Conservation (phyloP, 2,329 filamentous ascomycete species). For the Cadophora malorum region DNA sequence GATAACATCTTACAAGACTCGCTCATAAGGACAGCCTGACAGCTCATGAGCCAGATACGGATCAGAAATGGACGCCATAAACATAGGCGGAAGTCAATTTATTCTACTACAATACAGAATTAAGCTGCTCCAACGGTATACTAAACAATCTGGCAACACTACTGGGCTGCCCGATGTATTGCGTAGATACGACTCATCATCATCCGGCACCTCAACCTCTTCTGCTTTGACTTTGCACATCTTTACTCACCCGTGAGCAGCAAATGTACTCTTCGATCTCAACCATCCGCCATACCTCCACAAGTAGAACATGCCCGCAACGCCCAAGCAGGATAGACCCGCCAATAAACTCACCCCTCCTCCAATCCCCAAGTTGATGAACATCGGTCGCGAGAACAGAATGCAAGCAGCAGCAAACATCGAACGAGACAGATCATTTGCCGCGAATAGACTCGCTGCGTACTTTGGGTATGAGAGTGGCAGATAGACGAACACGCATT, state of each 20-base stretch:
- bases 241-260: slow-evolving; percentile 7
- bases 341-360: slow-evolving; percentile 62
- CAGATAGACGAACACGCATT: slow-evolving; percentile 63
- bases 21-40: too few species aligned
- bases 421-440: slow-evolving; percentile 63
- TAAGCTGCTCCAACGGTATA: too few species aligned
- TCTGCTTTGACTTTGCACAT: too few species aligned
- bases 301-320: slow-evolving; percentile 30
- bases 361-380: slow-evolving; percentile 63
- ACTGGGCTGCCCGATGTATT: too few species aligned
- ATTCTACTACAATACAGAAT: too few species aligned
- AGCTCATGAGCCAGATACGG: too few species aligned
- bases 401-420: slow-evolving; percentile 65
- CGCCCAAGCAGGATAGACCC: slow-evolving; percentile 26
- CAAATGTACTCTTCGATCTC: slow-evolving; percentile 26
- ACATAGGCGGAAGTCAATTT: too few species aligned
- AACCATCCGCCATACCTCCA: slow-evolving; percentile 27
- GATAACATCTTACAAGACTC: too few species aligned
- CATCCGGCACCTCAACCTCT: too few species aligned
- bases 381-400: slow-evolving; percentile 66
- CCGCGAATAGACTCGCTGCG: slow-evolving; percentile 64
- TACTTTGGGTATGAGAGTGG: slow-evolving; percentile 59
- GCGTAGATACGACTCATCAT: too few species aligned
- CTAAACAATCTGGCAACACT: too few species aligned
- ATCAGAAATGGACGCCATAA: too few species aligned